Base-by-base conservation (phyloP, 2,329 filamentous ascomycete species). In the Plectosphaerella plurivora region DNA sequence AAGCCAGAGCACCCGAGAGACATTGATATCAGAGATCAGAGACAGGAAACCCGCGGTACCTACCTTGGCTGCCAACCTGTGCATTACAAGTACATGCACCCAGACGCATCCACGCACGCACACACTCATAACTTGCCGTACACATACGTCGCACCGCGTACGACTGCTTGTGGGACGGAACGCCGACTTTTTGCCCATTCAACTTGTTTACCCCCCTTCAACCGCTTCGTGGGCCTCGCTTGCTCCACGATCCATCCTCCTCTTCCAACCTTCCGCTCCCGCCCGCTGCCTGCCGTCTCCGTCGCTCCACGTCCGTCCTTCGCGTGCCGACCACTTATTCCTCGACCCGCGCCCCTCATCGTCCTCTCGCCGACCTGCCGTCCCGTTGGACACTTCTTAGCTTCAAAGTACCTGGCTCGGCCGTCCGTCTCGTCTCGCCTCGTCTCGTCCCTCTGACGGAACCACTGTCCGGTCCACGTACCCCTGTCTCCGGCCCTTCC, bases 21-120 rank as follows among this genome's bases (percentile, higher is more conserved):
- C 41, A 44, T 44, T 44, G 41, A 44, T 44, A 44, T 44, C 41
- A 44, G 41, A 44, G 41, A 44, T 44, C 41, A 44, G 18, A 44
- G 41, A 44, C 41, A 44, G 11, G 28, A 33, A 22, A 33, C 28
- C 28, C 28, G 9, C 28, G 28, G 28, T 33, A 33, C 28, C 28
- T 33, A 10, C 9, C 28, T 33, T 9, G 28, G 8, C 28, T 33
- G 28, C 28, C 28, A 10, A 33, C 28, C 28, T 22, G 11, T 12
- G 28, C 28, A 33, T 22, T 33, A 33, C 28, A 33, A 33, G 28
- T 33, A 33, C 28, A 33, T 4, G 28, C 28, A 33, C 28, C 41
- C 16, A 44, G 41, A 44, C 37, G 15, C 37, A 39, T n/a, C 37
- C 37, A 39, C 16, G 16, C 37, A 15, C 16, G 15, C 14, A 7